Evolutionary conservation across 2,329 filamentous ascomycete species (phyloP).

Genomic region (Xylaria multiplex): DNA sequence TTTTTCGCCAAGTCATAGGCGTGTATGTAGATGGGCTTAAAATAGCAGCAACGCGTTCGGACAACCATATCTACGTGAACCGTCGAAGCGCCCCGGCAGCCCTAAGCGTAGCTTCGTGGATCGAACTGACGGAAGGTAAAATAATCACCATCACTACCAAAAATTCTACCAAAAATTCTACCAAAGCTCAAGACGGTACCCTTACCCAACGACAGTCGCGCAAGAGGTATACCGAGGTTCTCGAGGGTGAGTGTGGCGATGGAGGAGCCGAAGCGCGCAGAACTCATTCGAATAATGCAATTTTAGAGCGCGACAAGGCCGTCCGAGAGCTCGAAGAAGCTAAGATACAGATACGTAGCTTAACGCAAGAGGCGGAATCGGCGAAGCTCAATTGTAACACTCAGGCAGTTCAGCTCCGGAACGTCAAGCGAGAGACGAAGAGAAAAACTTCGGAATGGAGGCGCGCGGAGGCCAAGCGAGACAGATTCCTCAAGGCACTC

Average conservation of each 20-base stretch:
- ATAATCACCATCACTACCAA: slow-evolving; percentile 23
- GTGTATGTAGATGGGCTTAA: slow-evolving; percentile 18
- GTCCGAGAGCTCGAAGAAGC: not conserved
- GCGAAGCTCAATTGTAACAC: not conserved
- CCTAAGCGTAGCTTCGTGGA: slow-evolving; percentile 18
- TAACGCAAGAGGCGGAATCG: slow-evolving; percentile 6
- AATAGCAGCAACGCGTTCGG: slow-evolving; percentile 5
- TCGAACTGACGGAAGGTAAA: slow-evolving; percentile 13
- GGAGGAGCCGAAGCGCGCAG: not conserved
- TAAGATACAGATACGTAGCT: not conserved
- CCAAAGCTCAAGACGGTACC: not conserved
- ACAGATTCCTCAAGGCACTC: slow-evolving; percentile 5
- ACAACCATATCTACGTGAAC: slow-evolving; percentile 7
- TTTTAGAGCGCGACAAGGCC: slow-evolving; percentile 13
- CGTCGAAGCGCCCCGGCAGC: slow-evolving; percentile 9
- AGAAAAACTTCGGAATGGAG: not conserved
- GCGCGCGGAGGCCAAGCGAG: not conserved
- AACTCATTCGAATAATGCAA: not conserved
- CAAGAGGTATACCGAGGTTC: not conserved
- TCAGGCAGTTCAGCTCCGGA: not conserved
- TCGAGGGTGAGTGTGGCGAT: not conserved
- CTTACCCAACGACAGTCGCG: not conserved
- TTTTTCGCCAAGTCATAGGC: slow-evolving; percentile 12
- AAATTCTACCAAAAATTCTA: slow-evolving; percentile 4
- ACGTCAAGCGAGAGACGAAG: slow-evolving; percentile 2